A percentile compares a stretch with the other conserved stretches of the same genome.
Conservation (phyloP, 2,329 filamentous ascomycete species). For the Penicillium freii region DNA sequence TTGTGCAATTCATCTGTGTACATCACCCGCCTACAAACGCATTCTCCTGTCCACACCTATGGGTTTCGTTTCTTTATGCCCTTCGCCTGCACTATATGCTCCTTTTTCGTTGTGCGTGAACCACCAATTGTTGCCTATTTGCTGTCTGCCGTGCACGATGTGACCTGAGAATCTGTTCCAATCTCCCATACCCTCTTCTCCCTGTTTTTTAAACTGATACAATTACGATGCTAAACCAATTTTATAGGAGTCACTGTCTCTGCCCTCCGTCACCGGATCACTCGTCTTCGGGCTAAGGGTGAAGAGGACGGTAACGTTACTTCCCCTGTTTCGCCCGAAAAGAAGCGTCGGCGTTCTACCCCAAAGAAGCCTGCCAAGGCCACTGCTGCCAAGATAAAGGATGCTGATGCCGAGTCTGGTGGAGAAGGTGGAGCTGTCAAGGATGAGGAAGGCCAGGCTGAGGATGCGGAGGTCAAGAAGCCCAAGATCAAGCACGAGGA, state of each 20-base stretch:
- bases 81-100: not conserved
- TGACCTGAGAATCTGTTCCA: no score
- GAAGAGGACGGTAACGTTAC: not conserved
- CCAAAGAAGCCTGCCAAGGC: not conserved
- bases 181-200: not conserved
- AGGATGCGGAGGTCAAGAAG: not conserved
- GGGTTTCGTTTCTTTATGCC: no score
- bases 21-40: no score
- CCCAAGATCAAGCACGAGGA: not conserved
- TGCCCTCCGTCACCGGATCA: not conserved
- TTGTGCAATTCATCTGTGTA: not conserved
- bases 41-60: no score
- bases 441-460: not conserved
- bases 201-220: accelerated
- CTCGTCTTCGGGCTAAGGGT: not conserved
- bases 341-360: not conserved
- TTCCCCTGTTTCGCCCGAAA: not conserved
- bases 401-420: not conserved
- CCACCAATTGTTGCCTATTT: no score
- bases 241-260: not conserved
- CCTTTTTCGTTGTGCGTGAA: no score
- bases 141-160: not conserved
- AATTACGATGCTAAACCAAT: not conserved
- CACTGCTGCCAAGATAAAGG: not conserved
- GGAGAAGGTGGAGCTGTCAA: not conserved